Evolutionary conservation across 768 basidiomycete species (phyloP).

Genomic region (Ephemerocybe angulata): DNA sequence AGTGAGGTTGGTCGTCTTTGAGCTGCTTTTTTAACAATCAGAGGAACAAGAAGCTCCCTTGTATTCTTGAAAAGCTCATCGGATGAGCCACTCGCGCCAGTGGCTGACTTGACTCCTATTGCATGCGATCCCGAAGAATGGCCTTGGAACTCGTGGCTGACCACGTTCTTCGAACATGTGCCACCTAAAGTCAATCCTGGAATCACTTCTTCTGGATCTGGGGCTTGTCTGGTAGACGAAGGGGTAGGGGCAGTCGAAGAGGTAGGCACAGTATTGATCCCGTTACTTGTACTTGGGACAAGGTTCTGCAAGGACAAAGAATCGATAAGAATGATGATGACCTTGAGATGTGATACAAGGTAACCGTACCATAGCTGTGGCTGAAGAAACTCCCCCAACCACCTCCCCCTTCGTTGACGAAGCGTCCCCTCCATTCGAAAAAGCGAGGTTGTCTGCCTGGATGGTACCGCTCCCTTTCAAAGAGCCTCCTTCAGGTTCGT

Average conservation of each 20-base stretch:
- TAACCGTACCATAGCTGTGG: too few relatives aligned
- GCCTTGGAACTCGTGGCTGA: neutral
- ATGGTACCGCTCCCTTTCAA: too few relatives aligned
- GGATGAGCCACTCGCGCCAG: too few relatives aligned
- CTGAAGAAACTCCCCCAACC: too few relatives aligned
- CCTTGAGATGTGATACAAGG: too few relatives aligned
- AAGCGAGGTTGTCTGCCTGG: too few relatives aligned
- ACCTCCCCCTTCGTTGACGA: too few relatives aligned
- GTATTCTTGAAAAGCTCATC: neutral
- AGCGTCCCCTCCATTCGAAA: too few relatives aligned
- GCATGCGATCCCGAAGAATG: neutral
- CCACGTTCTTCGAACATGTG: neutral
- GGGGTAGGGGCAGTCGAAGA: neutral
- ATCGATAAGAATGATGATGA: too few relatives aligned
- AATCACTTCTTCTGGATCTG: neutral
- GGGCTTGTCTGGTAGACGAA: neutral
- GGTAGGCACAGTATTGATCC: too few relatives aligned
- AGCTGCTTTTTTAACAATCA: neutral
- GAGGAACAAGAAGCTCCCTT: slow-evolving; percentile 1
- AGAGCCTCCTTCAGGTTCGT: neutral
- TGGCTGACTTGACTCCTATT: neutral
- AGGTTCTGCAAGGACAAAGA: too few relatives aligned
- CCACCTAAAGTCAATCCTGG: neutral
- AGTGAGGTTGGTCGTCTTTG: neutral
- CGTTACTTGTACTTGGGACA: too few relatives aligned